Evolutionary conservation across 164 flowering plant species (phyloP).

Genomic region (Taxillus chinensis): DNA sequence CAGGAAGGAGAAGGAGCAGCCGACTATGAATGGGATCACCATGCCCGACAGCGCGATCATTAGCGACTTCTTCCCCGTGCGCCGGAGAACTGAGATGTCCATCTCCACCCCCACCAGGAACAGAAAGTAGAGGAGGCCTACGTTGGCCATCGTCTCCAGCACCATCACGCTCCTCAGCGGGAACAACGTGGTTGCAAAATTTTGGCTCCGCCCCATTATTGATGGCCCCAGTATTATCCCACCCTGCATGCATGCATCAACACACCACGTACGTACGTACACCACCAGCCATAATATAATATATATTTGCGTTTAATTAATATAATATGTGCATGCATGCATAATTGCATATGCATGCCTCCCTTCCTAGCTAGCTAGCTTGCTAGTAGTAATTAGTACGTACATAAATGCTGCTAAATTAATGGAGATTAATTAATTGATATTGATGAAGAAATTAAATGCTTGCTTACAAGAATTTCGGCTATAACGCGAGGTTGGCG

Average conservation of each 20-base stretch:
- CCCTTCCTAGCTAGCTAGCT: too few relatives aligned
- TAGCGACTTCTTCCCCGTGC: not conserved
- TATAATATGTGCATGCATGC: too few relatives aligned
- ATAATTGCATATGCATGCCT: too few relatives aligned
- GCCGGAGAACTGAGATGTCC: conserved; percentile 3
- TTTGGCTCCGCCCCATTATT: not conserved
- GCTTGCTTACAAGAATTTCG: not conserved
- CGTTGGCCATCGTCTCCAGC: conserved; percentile 3
- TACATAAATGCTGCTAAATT: too few relatives aligned
- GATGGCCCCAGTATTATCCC: conserved; percentile 1
- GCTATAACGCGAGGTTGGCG: conserved; percentile 2
- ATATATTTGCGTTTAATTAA: too few relatives aligned
- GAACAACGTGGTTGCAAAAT: not conserved
- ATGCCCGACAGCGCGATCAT: not conserved
- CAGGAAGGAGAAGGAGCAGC: conserved; percentile 7
- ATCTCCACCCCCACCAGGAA: conserved; percentile 2
- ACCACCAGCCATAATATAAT: too few relatives aligned
- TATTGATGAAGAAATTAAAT: not conserved
- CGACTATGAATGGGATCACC: not conserved
- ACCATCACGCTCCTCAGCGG: conserved; percentile 5
- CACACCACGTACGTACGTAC: too few relatives aligned
- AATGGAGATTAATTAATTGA: not conserved
- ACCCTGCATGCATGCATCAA: not conserved
- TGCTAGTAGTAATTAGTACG: too few relatives aligned
- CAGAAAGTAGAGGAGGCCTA: conserved; percentile 4